Evolutionary conservation across 306 rosid genomes (phyloP), one percentile per base, ranked within the genome.

Genomic region (Dryas drummondii): DNA sequence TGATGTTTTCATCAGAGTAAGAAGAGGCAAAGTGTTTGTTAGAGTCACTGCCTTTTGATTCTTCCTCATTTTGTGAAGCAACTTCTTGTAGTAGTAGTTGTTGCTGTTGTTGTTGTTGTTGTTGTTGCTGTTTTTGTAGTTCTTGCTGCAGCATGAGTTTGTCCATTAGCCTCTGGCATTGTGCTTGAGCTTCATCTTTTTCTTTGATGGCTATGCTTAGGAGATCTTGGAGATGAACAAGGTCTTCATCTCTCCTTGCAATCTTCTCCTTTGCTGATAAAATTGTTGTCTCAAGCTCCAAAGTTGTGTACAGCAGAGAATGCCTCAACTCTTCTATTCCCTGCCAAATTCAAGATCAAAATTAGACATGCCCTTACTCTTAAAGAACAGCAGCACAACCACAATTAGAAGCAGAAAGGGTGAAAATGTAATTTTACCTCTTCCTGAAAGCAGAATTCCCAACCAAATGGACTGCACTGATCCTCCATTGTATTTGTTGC

Each of bases 231-330:
- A 80, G 80, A 52, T 70, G 81, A 40, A 84, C 40, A 55, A 89
- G 75, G 55, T 93, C 97, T 79, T 86, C 83, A 61, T 93, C 97
- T 73, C 87, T 87, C 74, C 50, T 86, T 7, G 75, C 47, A 66
- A 91, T 82, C 81, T 91, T 92, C 53, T 89, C 97, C 67, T 83
- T 90, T 1, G 98, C 90, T 61, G 94, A 86, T 37, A 69, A 69
- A 76, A 93, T 83, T 7, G 92, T 83, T 82, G 87, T 86, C 73
- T 93, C 97, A 56, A 93, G 85, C 87, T 93, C 98, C 71, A 86
- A 75, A 22, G 81, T 87, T 77, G 86, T 85, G 87, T 70, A 76
- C 55, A 89, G 26, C 78, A 93, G 96, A 54, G 90, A 85, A 81
- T 83, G 87, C 76, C 77, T 83, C 27, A 89, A 44, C 54, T 87